These are phyloP conservation scores for Colletotrichum higginsianum DNA, from an alignment of 2,329 filamentous ascomycete species.

Conservation along the genomic window DNA sequence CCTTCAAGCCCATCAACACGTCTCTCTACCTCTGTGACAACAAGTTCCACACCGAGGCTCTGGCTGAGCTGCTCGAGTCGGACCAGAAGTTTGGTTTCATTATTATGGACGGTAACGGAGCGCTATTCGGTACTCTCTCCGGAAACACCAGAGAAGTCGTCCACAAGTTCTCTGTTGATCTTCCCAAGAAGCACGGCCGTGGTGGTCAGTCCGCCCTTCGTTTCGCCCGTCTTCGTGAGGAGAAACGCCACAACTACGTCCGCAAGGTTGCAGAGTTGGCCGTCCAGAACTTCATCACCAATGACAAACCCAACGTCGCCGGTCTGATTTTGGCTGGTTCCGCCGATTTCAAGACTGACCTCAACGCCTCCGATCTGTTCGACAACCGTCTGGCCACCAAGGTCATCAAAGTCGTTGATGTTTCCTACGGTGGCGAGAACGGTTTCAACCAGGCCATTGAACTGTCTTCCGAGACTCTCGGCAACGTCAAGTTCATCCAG, in stretches of 20 bases:
- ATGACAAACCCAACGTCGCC: conserved; percentile 98
- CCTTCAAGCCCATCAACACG: conserved; percentile 99
- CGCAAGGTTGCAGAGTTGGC: conserved; percentile 98
- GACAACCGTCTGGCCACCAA: conserved; percentile 91
- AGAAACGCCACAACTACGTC: conserved; percentile 99
- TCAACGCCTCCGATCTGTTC: conserved; percentile 98
- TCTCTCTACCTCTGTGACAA: conserved; percentile 99
- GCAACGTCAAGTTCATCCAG: conserved; percentile 99
- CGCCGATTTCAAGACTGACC: conserved; percentile 99
- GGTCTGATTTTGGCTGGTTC: conserved; percentile 96
- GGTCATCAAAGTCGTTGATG: conserved; percentile 99
- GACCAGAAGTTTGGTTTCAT: conserved; percentile 99
- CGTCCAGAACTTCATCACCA: conserved; percentile 98
- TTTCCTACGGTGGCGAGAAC: conserved; percentile 99
- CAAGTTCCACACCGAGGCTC: conserved; percentile 98
- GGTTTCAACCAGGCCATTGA: conserved; percentile 99
- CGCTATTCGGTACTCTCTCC: conserved; percentile 95
- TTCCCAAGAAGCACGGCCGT: conserved; percentile 99
- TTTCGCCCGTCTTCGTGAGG: conserved; percentile 99
- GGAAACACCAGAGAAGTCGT: conserved; percentile 97
- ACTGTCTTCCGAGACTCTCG: conserved; percentile 91
- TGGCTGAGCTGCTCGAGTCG: conserved; percentile 96
- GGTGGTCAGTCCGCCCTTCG: conserved; percentile 99
- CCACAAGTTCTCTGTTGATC: conserved; percentile 98
- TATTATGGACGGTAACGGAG: conserved; percentile 99